These are phyloP conservation scores for Tritrichomonas musculus DNA, from an alignment of 208 protist species.

Conservation along the genomic window DNA sequence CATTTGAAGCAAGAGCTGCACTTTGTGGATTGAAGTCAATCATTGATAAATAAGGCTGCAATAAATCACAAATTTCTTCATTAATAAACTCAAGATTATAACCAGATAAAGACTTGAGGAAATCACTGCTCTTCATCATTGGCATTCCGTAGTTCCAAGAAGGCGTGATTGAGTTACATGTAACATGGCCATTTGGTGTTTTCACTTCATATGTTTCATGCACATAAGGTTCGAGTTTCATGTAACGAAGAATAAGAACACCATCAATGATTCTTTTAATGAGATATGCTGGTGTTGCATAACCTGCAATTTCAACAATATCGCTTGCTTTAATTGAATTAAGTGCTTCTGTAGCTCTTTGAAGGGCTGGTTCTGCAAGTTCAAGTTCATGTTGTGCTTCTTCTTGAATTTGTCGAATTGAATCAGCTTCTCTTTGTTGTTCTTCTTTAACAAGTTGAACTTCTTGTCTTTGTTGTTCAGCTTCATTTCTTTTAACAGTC, in stretches of 20 bases:
- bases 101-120: background rate
- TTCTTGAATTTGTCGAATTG: constrained; percentile 45
- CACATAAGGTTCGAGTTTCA: background rate
- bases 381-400: constrained; percentile 43
- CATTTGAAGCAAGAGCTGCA: constrained; percentile 62
- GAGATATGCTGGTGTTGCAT: constrained; percentile 80
- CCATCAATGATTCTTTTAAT: constrained; percentile 93
- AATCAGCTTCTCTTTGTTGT: constrained; percentile 40
- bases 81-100: constrained; percentile 77
- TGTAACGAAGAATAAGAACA: constrained; percentile 69
- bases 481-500: constrained; percentile 44
- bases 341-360: constrained; percentile 40
- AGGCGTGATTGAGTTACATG: background rate
- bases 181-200: no score
- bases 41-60: constrained; percentile 87
- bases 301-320: constrained; percentile 68
- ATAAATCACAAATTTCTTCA: constrained; percentile 92
- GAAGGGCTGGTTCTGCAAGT: constrained; percentile 37
- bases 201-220: background rate
- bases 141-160: background rate
- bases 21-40: constrained; percentile 80
- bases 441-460: constrained; percentile 57
- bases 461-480: constrained; percentile 60
- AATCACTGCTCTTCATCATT: background rate
- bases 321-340: constrained; percentile 49